A percentile compares a stretch with the other conserved stretches of the same genome.
Conservation (phyloP, 352 stramenopile genomes). For the Phytophthora litchii region DNA sequence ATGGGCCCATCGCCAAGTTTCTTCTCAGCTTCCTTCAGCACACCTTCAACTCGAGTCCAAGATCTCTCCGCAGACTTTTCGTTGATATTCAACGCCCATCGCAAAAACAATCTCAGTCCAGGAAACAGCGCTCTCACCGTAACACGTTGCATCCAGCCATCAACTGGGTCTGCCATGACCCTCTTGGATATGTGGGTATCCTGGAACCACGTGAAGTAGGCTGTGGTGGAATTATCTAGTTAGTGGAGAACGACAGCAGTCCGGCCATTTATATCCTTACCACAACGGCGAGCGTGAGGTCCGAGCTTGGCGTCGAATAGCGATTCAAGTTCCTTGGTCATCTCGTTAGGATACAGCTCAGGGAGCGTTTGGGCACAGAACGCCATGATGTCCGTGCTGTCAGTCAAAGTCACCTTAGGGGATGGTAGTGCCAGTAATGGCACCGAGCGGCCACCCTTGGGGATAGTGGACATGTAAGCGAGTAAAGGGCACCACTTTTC, state of each 20-base stretch:
- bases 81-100: conserved; percentile 43
- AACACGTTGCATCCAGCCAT: not conserved
- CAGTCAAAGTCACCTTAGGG: not conserved
- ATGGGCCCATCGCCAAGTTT: conserved; percentile 45
- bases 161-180: conserved; percentile 33
- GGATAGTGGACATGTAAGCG: conserved; percentile 45
- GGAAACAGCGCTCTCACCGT: conserved; percentile 21
- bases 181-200: conserved; percentile 18
- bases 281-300: conserved; percentile 27
- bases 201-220: conserved; percentile 44
- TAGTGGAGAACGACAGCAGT: not conserved
- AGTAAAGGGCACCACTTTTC: conserved; percentile 54
- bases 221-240: conserved; percentile 9
- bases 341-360: conserved; percentile 42
- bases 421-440: conserved; percentile 40
- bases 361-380: conserved; percentile 14
- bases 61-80: conserved; percentile 28
- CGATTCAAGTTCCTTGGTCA: conserved; percentile 46
- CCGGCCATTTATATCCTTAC: conserved; percentile 3
- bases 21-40: conserved; percentile 30
- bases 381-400: not conserved
- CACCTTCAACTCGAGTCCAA: conserved; percentile 36
- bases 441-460: conserved; percentile 50
- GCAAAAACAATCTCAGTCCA: conserved; percentile 34
- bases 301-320: conserved; percentile 52